Base-by-base conservation (phyloP, 208 protist species). In the Acanthamoeba castellanii region DNA sequence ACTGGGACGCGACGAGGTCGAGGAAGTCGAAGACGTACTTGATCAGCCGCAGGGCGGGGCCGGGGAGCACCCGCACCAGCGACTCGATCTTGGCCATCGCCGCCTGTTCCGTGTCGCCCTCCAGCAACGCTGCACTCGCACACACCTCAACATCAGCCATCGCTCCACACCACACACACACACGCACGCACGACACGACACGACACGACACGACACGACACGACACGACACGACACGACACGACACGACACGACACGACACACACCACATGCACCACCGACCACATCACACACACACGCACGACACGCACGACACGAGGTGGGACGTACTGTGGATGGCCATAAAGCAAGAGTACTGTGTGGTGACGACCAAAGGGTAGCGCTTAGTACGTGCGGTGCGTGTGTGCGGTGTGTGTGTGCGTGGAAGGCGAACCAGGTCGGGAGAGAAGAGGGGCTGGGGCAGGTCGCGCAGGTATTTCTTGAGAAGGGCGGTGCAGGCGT, bases 81-180 rank as follows among this genome's bases (percentile, higher is more conserved):
- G 66, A 74, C 20, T 27, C 66, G 66, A 74, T 74, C 66, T 74
- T 74, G 66, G 66, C 30, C 66, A 74, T 74, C 27, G 66, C 66
- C 30, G 66, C 66, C 8, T 27, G 27, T 74, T 74, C 66, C 13
- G 66, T 74, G 30, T 74, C 66, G 8, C 66, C 66, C 66, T 74
- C 30, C 66, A 74, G 52, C 52, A 57, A 16, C 16, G 52, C 52
- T 57, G 7, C 16, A 20, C 16, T 57, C 16, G 7, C 16, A 16
- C 16, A 57, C n/a, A n/a, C n/a, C n/a, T n/a, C n/a, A n/a, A n/a
- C n/a, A n/a, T n/a, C n/a, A n/a, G n/a, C n/a, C n/a, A n/a, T n/a
- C n/a, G n/a, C n/a, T n/a, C n/a, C n/a, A n/a, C n/a, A n/a, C n/a
- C n/a, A n/a, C n/a, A n/a, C n/a, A n/a, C n/a, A n/a, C n/a, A n/a